Base-by-base conservation (phyloP, 495 filamentous ascomycete species). In the Hypoxylon fuscum region DNA sequence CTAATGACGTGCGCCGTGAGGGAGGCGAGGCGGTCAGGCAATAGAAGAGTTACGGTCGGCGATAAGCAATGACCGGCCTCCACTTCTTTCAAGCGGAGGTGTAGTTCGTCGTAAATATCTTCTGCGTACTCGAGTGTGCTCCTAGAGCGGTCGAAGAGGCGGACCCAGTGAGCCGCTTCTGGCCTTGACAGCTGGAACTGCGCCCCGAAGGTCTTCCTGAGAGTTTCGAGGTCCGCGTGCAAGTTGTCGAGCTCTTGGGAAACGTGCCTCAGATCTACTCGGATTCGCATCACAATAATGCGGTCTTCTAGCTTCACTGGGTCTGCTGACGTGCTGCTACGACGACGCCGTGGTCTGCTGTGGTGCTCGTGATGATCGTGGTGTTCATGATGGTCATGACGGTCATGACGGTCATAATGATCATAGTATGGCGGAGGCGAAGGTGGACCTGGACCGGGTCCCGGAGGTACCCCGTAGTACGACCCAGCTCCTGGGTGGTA, bases 241-340 rank as follows among this genome's bases (percentile, higher is more conserved):
- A 58, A 10, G 18, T 9, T 21, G 22, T 59, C 54, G 3, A 64
- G 25, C 0, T 54, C 42, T 5, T 21, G 18, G 9, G 10, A 17
- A 0, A 41, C 11, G 8, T 15, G 43, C 10, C 38, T 48, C 35
- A 64, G 10, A 3, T 54, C 61, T 2, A 55, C 20, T 17, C 61
- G 49, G 0, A 64, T 43, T 11, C 48, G 47, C 61, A 58, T 55
- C 6, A 44, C 50, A 3, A 59, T 41, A 11, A 55, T 55, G 25
- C 37, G 34, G 32, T 59, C 62, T 21, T 43, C 55, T 12, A 49
- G 35, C 5, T 6, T 50, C 0, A 27, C 5, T 1, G 20, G 32
- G 32, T 35, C 12, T n/a, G 32, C 32, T 35, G 8, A 9, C 27
- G 27, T 4, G 12, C n/a, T 15, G 35, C n/a, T n/a, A 14, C n/a